phyloP scores from a whole-genome alignment of 331 rosid species.

The Dryas integrifolia region DNA sequence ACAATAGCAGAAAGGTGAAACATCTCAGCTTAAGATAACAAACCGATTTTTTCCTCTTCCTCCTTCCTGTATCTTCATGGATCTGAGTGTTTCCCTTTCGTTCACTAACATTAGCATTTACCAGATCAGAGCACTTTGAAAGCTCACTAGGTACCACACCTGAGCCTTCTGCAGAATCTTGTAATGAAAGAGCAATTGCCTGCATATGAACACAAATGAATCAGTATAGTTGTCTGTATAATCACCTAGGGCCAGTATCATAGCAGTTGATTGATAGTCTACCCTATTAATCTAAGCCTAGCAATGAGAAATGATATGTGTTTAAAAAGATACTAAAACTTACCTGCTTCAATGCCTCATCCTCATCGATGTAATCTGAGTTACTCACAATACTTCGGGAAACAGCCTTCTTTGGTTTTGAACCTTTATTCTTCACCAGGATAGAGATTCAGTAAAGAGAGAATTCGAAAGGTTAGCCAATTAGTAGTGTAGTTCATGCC shows the following conservation, averaged over 20 bases:
- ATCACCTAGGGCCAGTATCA: not conserved
- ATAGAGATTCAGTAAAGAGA: not conserved
- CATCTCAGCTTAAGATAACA: conserved; percentile 13
- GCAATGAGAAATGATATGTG: not conserved
- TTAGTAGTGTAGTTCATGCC: not conserved
- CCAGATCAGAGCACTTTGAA: conserved; percentile 24
- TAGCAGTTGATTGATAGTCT: not conserved
- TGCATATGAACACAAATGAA: conserved; percentile 34
- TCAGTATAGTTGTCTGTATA: conserved; percentile 14
- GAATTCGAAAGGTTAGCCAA: not conserved
- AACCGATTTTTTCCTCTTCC: conserved; percentile 69
- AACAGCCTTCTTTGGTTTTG: conserved; percentile 40
- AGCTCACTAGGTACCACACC: conserved; percentile 7
- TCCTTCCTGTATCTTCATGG: conserved; percentile 52
- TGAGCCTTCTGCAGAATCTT: conserved; percentile 39
- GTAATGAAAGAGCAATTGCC: conserved; percentile 90
- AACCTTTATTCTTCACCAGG: conserved; percentile 45
- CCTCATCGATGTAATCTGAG: conserved; percentile 45
- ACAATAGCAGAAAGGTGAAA: not conserved
- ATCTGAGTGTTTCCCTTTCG: conserved; percentile 32
- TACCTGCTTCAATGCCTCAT: conserved; percentile 71
- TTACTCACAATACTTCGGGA: conserved; percentile 24
- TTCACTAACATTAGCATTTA: conserved; percentile 20
- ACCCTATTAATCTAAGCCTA: conserved; percentile 4
- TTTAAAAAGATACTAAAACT: conserved; percentile 11